Evolutionary conservation across 2,329 filamentous ascomycete genomes (phyloP), one percentile per base, ranked within the genome.

Genomic region (Nothopassalora personata): DNA sequence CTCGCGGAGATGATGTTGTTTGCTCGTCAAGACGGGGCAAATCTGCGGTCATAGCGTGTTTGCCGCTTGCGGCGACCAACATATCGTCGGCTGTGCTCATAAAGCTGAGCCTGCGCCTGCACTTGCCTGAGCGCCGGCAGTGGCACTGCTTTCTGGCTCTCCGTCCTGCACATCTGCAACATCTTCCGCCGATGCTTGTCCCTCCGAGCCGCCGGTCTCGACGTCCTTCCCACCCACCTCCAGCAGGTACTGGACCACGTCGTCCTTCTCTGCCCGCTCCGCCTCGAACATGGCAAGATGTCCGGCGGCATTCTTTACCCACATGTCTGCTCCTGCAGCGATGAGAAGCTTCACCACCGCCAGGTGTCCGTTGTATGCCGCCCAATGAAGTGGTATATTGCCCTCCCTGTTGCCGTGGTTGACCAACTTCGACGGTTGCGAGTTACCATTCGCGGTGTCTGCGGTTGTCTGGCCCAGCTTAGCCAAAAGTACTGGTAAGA

Each of bases 301-400:
- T 30, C 95, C 91, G 51, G 89, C 89, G 70, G 87, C 84, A 72
- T 97, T 97, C 70, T 86, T 86, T 33, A 91, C 77, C 10, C 86
- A 86, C 4, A 91, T 86, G 59, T 91, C 87, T 1, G 91, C 91
- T 2, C 91, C 91, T 2, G 85, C 80, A 48, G 86, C 85, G 1
- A 96, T 80, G 11, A 99, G 81, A 0, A 86, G 76, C 77, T 92
- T 89, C 6, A 96, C 90, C 3, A 86, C 84, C 5, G 87, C 83
- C 3, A 97, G 78, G 69, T 97, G 92, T 1, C 92, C 92, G 56
- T 95, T 94, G 57, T 97, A 78, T 0, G 91, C 89, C 0, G 93
- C 93, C 92, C 92, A 97, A 76, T 99, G 94, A 59, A 99, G 79
- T 0, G 91, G 84, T 0, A 93, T 97, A 77, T 97, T 97, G 48